These are phyloP conservation scores for Gleditsia sinensis DNA, from an alignment of 306 rosid genomes.

Conservation along the genomic window DNA sequence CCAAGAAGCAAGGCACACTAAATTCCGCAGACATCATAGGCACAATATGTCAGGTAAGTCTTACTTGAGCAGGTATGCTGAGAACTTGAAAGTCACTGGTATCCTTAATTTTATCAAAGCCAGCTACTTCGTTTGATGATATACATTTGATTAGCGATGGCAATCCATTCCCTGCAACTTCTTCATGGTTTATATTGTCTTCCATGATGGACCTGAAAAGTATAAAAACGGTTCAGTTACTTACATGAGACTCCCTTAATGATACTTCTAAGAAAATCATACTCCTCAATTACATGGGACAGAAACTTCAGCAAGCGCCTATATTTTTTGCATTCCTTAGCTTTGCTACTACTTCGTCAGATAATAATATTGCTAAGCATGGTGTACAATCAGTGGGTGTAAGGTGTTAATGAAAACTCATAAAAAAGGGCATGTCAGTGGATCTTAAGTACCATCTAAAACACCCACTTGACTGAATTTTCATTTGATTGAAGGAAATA, in stretches of 20 bases:
- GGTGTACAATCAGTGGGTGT: too few species aligned
- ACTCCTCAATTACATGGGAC: background rate
- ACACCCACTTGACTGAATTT: too few species aligned
- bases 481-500: too few species aligned
- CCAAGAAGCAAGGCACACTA: background rate
- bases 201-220: conserved; percentile 51
- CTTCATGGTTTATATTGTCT: conserved; percentile 25
- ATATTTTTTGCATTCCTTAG: background rate
- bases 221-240: too few species aligned
- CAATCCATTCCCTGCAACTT: conserved; percentile 32
- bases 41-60: background rate
- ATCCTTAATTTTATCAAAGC: conserved; percentile 44
- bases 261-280: too few species aligned
- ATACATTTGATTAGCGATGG: conserved; percentile 64
- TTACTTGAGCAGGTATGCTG: background rate
- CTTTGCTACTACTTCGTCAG: too few species aligned
- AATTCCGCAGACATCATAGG: too few species aligned
- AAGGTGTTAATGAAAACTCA: too few species aligned
- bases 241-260: too few species aligned
- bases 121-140: conserved; percentile 53
- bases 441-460: too few species aligned
- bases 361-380: too few species aligned
- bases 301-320: background rate
- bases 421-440: too few species aligned
- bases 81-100: background rate